Evolutionary conservation across 83 land plant species (phyloP).

Genomic region (Diphasiastrum complanatum): DNA sequence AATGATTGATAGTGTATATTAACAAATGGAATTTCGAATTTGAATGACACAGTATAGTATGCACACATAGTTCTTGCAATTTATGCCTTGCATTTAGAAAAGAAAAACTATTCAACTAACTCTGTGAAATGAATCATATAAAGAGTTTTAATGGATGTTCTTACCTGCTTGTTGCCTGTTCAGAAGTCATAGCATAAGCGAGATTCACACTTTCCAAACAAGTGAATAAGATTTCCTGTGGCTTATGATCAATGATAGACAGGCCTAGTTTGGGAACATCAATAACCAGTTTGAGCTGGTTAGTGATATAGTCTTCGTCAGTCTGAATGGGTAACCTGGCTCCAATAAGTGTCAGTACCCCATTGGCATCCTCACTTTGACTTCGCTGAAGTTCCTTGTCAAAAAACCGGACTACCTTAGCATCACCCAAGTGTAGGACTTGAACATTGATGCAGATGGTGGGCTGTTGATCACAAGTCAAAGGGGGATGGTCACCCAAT

Average conservation of each 20-base stretch:
- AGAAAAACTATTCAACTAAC: background rate
- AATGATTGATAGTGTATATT: too few species aligned
- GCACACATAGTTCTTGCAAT: conserved; percentile 5
- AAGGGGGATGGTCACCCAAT: conserved; percentile 20
- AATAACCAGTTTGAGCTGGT: conserved; percentile 51
- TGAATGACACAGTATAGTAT: too few species aligned
- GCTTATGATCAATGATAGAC: conserved; percentile 74
- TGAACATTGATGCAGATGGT: conserved; percentile 25
- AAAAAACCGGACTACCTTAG: conserved; percentile 50
- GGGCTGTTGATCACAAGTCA: conserved; percentile 5
- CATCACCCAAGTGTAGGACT: conserved; percentile 42
- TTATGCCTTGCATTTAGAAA: background rate
- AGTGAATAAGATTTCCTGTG: conserved; percentile 70
- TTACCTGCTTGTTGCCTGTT: conserved; percentile 60
- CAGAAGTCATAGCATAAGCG: conserved; percentile 57
- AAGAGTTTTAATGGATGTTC: background rate
- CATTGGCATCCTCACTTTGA: conserved; percentile 19
- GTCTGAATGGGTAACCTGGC: conserved; percentile 26
- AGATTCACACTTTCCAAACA: conserved; percentile 57
- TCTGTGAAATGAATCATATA: too few species aligned
- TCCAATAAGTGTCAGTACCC: conserved; percentile 9
- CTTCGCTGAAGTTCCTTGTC: conserved; percentile 23
- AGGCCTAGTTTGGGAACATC: conserved; percentile 71
- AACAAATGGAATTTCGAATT: too few species aligned
- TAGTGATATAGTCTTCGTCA: conserved; percentile 13